Evolutionary conservation across 2,329 filamentous ascomycete genomes (phyloP).

Genomic region (Xylariaceae sp.): DNA sequence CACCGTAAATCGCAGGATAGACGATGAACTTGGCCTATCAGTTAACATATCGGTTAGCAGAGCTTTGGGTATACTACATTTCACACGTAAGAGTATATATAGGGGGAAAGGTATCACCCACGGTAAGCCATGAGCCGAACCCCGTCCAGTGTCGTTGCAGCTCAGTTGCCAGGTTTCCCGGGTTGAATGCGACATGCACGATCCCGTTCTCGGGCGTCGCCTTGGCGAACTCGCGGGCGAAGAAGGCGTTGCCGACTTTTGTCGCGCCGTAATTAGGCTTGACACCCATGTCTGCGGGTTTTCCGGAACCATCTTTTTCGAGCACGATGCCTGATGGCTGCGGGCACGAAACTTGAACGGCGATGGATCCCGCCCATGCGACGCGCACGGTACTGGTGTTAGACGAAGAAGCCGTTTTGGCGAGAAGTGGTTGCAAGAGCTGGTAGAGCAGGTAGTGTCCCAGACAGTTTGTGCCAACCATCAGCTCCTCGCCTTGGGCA

Average conservation of each 20-base stretch:
- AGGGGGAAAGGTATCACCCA: background rate
- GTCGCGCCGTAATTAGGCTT: conserved; percentile 17
- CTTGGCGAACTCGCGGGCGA: conserved; percentile 19
- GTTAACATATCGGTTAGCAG: no score
- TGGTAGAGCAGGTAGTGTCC: conserved; percentile 24
- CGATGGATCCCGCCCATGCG: conserved; percentile 12
- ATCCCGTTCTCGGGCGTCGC: conserved; percentile 16
- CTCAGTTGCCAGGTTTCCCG: conserved; percentile 21
- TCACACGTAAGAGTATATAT: background rate
- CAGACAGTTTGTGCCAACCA: conserved; percentile 30
- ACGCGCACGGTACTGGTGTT: conserved; percentile 15
- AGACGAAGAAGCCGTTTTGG: conserved; percentile 14
- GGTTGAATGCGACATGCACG: conserved; percentile 22
- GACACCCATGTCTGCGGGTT: background rate
- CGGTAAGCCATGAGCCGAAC: conserved; percentile 3
- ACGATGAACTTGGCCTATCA: conserved; percentile 2
- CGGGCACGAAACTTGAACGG: conserved; percentile 10
- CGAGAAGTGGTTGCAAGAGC: conserved; percentile 14
- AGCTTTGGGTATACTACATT: background rate
- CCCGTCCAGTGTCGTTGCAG: conserved; percentile 16
- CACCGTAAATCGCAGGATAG: conserved; percentile 12
- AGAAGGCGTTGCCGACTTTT: conserved; percentile 21
- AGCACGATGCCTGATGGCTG: conserved; percentile 16
- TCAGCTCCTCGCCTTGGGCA: conserved; percentile 28
- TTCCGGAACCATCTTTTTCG: conserved; percentile 7